These are phyloP conservation scores for Urostyla sp. DNA, from an alignment of 73 alveolate genomes.

Conservation along the genomic window DNA sequence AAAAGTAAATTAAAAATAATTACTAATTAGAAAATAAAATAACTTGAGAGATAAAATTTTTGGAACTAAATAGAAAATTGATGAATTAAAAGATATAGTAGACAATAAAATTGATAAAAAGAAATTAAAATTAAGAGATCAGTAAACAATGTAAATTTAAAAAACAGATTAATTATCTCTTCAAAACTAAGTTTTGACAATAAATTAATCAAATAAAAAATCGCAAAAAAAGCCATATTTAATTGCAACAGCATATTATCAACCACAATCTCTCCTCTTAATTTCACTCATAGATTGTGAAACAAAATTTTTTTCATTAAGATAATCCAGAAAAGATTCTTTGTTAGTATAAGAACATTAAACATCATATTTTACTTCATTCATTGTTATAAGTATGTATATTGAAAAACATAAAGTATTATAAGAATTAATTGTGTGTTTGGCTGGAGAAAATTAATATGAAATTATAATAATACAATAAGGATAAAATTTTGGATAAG, in stretches of 20 bases:
- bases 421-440: conserved; percentile 35
- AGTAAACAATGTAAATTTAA: neutral
- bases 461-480: conserved; percentile 3
- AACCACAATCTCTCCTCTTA: neutral
- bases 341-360: conserved; percentile 18
- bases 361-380: conserved; percentile 31
- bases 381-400: conserved; percentile 18
- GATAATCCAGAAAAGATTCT: conserved; percentile 37
- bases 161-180: neutral
- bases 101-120: neutral
- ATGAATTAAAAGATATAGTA: neutral
- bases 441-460: conserved; percentile 15
- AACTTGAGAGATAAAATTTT: neutral
- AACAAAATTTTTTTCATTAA: conserved; percentile 7
- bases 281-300: conserved; percentile 37
- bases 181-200: neutral
- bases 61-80: conserved; percentile 3
- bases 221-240: conserved; percentile 31
- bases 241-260: conserved; percentile 2
- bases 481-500: neutral
- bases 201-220: neutral
- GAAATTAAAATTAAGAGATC: neutral
- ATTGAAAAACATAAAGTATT: conserved; percentile 38
- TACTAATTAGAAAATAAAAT: neutral
- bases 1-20: no score